These are phyloP conservation scores for Amphirosellinia nigrospora DNA, from an alignment of 495 filamentous ascomycete species.

Conservation along the genomic window DNA sequence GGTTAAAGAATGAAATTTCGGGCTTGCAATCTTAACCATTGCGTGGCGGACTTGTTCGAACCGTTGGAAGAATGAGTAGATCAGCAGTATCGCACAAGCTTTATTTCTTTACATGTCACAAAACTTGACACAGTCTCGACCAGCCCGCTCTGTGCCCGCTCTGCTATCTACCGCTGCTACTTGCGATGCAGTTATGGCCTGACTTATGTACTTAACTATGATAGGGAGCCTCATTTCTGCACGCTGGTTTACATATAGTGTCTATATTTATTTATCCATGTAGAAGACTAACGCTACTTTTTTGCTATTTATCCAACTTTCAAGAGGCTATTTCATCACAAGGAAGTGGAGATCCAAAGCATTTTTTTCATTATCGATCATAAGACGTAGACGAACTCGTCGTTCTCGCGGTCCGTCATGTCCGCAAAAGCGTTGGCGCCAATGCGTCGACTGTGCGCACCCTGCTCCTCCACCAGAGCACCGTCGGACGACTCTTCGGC, in stretches of 20 bases:
- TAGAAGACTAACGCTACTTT: not conserved
- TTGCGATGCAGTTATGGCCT: not conserved
- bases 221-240: not conserved
- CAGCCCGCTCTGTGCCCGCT: not conserved
- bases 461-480: constrained; percentile 30
- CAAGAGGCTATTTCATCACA: not conserved
- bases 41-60: not conserved
- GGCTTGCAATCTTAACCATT: not conserved
- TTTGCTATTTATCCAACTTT: not conserved
- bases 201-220: not conserved
- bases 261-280: not conserved
- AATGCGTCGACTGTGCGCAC: constrained; percentile 35
- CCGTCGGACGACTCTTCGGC: constrained; percentile 22
- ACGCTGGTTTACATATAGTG: not conserved
- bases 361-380: constrained; percentile 30
- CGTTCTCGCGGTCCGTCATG: constrained; percentile 67
- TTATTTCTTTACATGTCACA: too few relatives aligned
- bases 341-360: not conserved
- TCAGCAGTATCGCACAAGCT: too few relatives aligned
- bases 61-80: not conserved
- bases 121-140: not conserved
- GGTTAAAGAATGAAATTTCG: not conserved
- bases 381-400: constrained; percentile 73
- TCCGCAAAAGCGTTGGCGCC: constrained; percentile 56
- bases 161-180: not conserved